A percentile compares a stretch with the other conserved stretches of the same genome.
Conservation (phyloP, 108 stramenopile species). For the Phaeodactylum tricornutum region DNA sequence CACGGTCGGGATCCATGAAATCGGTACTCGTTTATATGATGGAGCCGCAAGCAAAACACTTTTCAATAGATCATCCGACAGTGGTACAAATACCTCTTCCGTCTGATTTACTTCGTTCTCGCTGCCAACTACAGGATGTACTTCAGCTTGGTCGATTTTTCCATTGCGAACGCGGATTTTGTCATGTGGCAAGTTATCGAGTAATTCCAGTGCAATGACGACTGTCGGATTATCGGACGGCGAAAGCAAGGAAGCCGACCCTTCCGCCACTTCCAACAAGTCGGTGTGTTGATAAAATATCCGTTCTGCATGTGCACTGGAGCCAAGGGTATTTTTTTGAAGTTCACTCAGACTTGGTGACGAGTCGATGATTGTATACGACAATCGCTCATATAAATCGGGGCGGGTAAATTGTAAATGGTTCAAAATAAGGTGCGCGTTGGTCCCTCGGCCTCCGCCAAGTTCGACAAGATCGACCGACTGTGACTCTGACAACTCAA, state of each 20-base stretch:
- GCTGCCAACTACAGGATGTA: conserved; percentile 1
- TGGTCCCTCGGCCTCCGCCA: conserved; percentile 77
- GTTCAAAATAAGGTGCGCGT: conserved; percentile 53
- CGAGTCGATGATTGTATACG: conserved; percentile 70
- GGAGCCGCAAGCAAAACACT: conserved; percentile 38
- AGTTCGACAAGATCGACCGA: conserved; percentile 56
- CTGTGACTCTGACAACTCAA: not conserved
- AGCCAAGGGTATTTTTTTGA: conserved; percentile 31
- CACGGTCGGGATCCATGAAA: conserved; percentile 66
- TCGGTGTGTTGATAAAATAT: conserved; percentile 46
- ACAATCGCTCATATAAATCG: conserved; percentile 38
- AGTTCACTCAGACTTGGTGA: conserved; percentile 57
- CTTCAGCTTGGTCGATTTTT: conserved; percentile 51
- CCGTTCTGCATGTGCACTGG: conserved; percentile 35
- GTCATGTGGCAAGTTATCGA: conserved; percentile 83
- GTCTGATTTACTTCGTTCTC: not conserved
- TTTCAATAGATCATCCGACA: conserved; percentile 50
- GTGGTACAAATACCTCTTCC: conserved; percentile 44
- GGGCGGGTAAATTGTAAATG: conserved; percentile 34
- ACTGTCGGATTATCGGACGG: conserved; percentile 23
- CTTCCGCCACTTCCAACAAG: conserved; percentile 65
- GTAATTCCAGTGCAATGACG: conserved; percentile 60
- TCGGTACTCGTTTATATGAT: not conserved
- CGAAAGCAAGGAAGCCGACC: conserved; percentile 4
- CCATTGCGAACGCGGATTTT: conserved; percentile 39